Evolutionary conservation across 768 basidiomycete species (phyloP), one percentile per base, ranked within the genome.

Genomic region (Lentinus tigrinus): DNA sequence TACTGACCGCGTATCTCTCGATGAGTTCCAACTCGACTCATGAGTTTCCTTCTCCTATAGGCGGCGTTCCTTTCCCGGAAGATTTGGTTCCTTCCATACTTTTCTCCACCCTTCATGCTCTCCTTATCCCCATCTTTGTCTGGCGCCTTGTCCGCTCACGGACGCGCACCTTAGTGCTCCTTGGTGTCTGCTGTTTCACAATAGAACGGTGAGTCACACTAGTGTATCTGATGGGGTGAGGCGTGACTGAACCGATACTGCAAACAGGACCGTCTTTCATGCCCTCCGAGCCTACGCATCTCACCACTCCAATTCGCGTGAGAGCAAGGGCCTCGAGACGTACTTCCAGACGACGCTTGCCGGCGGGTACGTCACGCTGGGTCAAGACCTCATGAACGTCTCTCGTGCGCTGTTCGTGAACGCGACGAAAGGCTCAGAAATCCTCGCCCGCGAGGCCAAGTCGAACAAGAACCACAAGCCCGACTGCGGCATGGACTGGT

Each of bases 31-130:
- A 27, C 37, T 19, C 40, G 13, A 48, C 31, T 10, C 39, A 40
- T 24, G 24, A 52, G 13, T 76, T 79, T 57, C 79, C 79, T n/a
- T 71, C 76, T 1, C 78, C 76, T 11, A 69, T 79, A 31, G 79
- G 79, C 7, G 80, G 80, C 4, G 71, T 73, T 16, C 60, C 72
- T 19, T 61, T 75, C 19, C 61, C 69, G 10, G 57, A 58, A 4
- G 80, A 82, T 60, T 75, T 78, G 57, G 75, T 65, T 5, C 76
- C 78, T 47, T 78, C 78, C 0, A 69, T 79, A 23, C 13, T 79
- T 6, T 79, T 79, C 61, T 71, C 73, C 13, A 61, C 71, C 4
- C 65, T 78, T 16, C 79, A 79, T 64, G 74, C 60, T 10, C 36
- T 72, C 3, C 64, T 78, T 13, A 31, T 77, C 3, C 77, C 77